Evolutionary conservation across 1,139 yeast species (phyloP).

Genomic region (Hyphopichia pseudoburtonii): DNA sequence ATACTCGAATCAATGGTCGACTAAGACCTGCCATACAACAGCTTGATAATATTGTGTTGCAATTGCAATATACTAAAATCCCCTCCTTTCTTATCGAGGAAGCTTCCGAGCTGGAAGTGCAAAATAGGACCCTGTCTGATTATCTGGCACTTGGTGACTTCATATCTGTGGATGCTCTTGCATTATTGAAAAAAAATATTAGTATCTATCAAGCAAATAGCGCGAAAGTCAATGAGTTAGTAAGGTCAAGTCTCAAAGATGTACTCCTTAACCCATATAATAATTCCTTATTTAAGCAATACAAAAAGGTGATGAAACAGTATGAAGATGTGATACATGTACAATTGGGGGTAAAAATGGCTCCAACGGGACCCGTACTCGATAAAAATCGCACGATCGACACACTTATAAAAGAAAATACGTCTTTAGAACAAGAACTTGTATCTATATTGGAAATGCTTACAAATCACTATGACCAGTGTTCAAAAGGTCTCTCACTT

Average conservation of each 20-base stretch:
- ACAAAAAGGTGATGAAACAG: constrained; percentile 17
- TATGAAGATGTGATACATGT: constrained; percentile 24
- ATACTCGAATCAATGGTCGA: not conserved
- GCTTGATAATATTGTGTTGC: constrained; percentile 25
- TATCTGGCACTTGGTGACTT: constrained; percentile 26
- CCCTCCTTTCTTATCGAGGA: constrained; percentile 26
- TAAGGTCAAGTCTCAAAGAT: constrained; percentile 18
- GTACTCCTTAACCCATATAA: constrained; percentile 16
- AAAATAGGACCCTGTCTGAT: constrained; percentile 3
- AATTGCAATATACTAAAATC: constrained; percentile 25
- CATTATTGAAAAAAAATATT: constrained; percentile 25
- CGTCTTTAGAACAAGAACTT: constrained; percentile 64
- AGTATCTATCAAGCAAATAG: constrained; percentile 28
- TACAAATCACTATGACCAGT: constrained; percentile 82
- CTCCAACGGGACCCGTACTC: constrained; percentile 10
- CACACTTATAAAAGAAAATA: constrained; percentile 40
- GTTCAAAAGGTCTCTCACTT: constrained; percentile 41
- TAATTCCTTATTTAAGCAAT: constrained; percentile 13
- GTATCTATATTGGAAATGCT: constrained; percentile 69
- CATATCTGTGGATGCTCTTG: constrained; percentile 36
- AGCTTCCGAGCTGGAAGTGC: constrained; percentile 4
- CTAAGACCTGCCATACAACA: constrained; percentile 23
- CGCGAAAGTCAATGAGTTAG: constrained; percentile 19
- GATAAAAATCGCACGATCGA: constrained; percentile 17
- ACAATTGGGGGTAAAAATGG: constrained; percentile 14